Base-by-base conservation (phyloP, 2,329 filamentous ascomycete species). In the Bipolaris gigantea region DNA sequence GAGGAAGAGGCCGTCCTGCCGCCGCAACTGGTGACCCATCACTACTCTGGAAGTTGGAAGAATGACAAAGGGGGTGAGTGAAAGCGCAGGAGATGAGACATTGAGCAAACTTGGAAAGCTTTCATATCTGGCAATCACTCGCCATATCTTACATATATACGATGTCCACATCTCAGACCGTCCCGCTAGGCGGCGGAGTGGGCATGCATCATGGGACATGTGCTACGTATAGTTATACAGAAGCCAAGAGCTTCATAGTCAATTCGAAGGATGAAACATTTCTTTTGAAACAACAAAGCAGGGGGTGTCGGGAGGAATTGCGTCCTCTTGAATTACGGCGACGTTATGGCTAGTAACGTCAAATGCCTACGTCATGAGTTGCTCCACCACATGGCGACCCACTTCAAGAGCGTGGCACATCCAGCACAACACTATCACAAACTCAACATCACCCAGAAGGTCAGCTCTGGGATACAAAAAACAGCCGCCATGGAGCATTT, bases 401-500 rank as follows among this genome's bases (percentile, higher is more conserved):
- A 32, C 25, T 23, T 41, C 25, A 41, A 35, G 27, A 34, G 13
- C 34, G 34, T 15, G 51, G 51, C 27, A 49, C 30, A 15, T 27
- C 39, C 1, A 41, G 23, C 32, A 25, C 46, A 40, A 36, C 35
- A 39, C 27, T 39, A 34, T n/a, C 47, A 34, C 27, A 16, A 8
- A 10, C 38, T 13, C 33, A 25, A 32, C 27, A 30, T 38, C 15
- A 36, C 11, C 38, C 10, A 13, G 11, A 13, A 33, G 27, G 3
- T 11, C 3, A n/a, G 13, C 21, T 18, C 11, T 6, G 5, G 8
- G 21, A 13, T n/a, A 13, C 13, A 16, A 13, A 6, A 11, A n/a
- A 3, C 8, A 49, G 19, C 10, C 11, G 35, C 13, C 45, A 77
- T 77, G 73, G 72, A 80, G 52, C 76, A 79, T 58, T 74, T 67